Evolutionary conservation across 2,329 filamentous ascomycete genomes (phyloP).

Genomic region (Aspergillus sp.): DNA sequence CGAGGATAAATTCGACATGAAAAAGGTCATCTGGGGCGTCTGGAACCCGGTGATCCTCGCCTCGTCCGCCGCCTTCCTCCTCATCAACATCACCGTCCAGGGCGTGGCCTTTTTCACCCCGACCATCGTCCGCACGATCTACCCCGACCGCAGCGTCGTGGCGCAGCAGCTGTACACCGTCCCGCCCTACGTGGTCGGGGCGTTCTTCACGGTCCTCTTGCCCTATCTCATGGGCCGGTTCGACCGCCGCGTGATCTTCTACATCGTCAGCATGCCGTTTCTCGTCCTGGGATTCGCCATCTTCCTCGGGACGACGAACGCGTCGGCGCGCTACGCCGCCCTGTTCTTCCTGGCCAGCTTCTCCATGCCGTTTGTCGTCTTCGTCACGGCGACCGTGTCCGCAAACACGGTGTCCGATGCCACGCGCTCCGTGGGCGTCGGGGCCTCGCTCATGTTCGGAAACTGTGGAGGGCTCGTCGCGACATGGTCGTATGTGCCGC

Average conservation of each 20-base stretch:
- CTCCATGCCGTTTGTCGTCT: slow-evolving; percentile 62
- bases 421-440: slow-evolving; percentile 65
- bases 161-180: slow-evolving; percentile 69
- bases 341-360: slow-evolving; percentile 68
- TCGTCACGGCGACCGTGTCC: slow-evolving; percentile 66
- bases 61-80: slow-evolving; percentile 59
- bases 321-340: slow-evolving; percentile 63
- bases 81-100: slow-evolving; percentile 70
- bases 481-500: slow-evolving; percentile 64
- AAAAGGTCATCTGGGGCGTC: slow-evolving; percentile 62
- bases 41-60: slow-evolving; percentile 61
- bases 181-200: slow-evolving; percentile 68
- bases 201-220: slow-evolving; percentile 62
- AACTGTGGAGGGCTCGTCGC: slow-evolving; percentile 69
- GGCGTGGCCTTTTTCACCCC: slow-evolving; percentile 69
- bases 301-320: slow-evolving; percentile 59
- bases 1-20: slow-evolving; percentile 61
- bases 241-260: slow-evolving; percentile 61
- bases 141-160: slow-evolving; percentile 57
- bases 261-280: slow-evolving; percentile 59
- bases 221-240: slow-evolving; percentile 62
- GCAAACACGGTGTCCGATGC: slow-evolving; percentile 73
- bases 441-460: slow-evolving; percentile 68
- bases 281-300: slow-evolving; percentile 70
- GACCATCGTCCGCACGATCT: slow-evolving; percentile 69